Conservation (phyloP, 495 filamentous ascomycete genomes). For the Neurospora tetrasperma region DNA sequence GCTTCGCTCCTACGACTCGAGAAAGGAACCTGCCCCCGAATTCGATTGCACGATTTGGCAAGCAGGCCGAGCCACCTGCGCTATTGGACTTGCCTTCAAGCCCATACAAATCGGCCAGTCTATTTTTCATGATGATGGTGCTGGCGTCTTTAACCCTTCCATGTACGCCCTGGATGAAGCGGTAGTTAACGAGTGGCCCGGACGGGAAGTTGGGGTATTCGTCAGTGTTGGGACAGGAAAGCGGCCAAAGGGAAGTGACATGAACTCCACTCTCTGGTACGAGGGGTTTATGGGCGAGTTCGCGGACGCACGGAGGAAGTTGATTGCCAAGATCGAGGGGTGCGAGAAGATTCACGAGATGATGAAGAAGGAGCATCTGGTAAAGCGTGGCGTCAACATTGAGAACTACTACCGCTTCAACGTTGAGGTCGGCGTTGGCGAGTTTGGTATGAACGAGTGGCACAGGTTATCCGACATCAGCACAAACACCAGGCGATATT, state of each 20-base stretch:
- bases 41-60: slow-evolving; percentile 92
- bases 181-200: slow-evolving; percentile 85
- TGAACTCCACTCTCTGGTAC: slow-evolving; percentile 70
- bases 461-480: slow-evolving; percentile 84
- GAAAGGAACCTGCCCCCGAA: slow-evolving; percentile 79
- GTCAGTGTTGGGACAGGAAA: slow-evolving; percentile 89
- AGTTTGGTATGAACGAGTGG: slow-evolving; percentile 99
- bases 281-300: slow-evolving; percentile 88
- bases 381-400: slow-evolving; percentile 65
- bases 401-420: slow-evolving; percentile 98
- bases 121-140: slow-evolving; percentile 85
- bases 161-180: slow-evolving; percentile 84
- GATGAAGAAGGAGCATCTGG: slow-evolving; percentile 67
- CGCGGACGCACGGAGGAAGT: slow-evolving; percentile 71
- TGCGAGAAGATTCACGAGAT: slow-evolving; percentile 84
- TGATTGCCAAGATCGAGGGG: slow-evolving; percentile 86
- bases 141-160: slow-evolving; percentile 84
- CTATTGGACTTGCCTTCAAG: slow-evolving; percentile 89
- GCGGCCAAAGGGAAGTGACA: slow-evolving; percentile 61
- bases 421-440: slow-evolving; percentile 92
- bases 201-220: slow-evolving; percentile 80
- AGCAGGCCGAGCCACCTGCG: slow-evolving; percentile 87
- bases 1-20: slow-evolving; percentile 87
- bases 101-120: slow-evolving; percentile 90
- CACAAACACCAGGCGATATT: slow-evolving; percentile 77